Conservation (phyloP, 805 yeast species). For the Pichia cephalocereana region DNA sequence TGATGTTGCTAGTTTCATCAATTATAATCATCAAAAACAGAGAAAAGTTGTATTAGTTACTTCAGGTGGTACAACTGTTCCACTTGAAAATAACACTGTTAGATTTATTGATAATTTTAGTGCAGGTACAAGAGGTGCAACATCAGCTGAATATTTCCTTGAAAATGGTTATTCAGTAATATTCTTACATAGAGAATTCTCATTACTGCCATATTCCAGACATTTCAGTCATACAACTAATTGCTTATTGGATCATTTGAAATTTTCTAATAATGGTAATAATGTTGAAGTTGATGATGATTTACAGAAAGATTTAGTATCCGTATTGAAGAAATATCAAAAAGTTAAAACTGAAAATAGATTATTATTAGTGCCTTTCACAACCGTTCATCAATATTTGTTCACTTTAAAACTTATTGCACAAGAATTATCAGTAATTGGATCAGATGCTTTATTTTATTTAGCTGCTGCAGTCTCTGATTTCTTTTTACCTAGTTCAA, state of each 20-base stretch:
- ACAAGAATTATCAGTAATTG: constrained; percentile 44
- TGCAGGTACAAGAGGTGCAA: constrained; percentile 97
- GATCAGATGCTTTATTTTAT: constrained; percentile 61
- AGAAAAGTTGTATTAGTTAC: constrained; percentile 74
- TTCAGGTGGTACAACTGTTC: constrained; percentile 97
- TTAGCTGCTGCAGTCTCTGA: constrained; percentile 98
- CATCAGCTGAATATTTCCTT: constrained; percentile 86
- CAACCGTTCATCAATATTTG: constrained; percentile 89
- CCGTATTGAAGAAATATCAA: constrained; percentile 47
- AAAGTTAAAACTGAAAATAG: constrained; percentile 40
- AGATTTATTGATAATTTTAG: constrained; percentile 93
- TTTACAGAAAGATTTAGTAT: constrained; percentile 52
- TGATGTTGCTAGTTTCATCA: constrained; percentile 54
- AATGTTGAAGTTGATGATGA: constrained; percentile 52
- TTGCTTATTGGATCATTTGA: constrained; percentile 79
- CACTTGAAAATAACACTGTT: constrained; percentile 93
- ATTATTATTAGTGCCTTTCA: constrained; percentile 73
- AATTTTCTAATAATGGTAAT: constrained; percentile 34
- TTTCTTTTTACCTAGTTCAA: constrained; percentile 79
- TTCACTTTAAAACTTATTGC: constrained; percentile 72
- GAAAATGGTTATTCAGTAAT: constrained; percentile 86
- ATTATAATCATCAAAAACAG: constrained; percentile 35
- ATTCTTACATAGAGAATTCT: constrained; percentile 86
- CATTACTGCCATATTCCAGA: constrained; percentile 86
- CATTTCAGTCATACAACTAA: constrained; percentile 78